phyloP scores from a whole-genome alignment of 495 filamentous ascomycete genomes.

The Usnea hakonensis region DNA sequence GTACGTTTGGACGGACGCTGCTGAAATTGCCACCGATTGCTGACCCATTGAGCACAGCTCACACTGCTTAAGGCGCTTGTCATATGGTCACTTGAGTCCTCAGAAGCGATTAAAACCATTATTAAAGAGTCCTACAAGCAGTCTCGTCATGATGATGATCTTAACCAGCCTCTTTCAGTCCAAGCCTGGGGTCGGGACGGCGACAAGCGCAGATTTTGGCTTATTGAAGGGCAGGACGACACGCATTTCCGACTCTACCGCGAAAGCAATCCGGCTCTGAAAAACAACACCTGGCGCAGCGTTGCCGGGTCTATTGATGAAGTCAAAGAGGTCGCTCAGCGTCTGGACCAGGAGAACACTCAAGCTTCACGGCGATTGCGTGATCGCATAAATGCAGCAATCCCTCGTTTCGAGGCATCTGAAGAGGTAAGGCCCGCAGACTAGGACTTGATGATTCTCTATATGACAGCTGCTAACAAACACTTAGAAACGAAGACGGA shows the following conservation, averaged over 20 bases:
- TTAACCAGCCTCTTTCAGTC: slow-evolving; percentile 86
- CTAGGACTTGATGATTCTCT: neutral
- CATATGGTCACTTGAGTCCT: slow-evolving; percentile 84
- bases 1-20: slow-evolving; percentile 48
- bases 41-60: slow-evolving; percentile 49
- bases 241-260: slow-evolving; percentile 91
- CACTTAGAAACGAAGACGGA: slow-evolving; percentile 73
- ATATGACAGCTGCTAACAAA: slow-evolving; percentile 28
- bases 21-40: slow-evolving; percentile 1
- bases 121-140: slow-evolving; percentile 89
- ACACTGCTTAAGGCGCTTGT: slow-evolving; percentile 73
- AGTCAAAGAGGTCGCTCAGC: slow-evolving; percentile 62
- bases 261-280: slow-evolving; percentile 76
- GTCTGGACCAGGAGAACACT: slow-evolving; percentile 68
- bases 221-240: slow-evolving; percentile 91
- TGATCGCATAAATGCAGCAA: slow-evolving; percentile 66
- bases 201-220: slow-evolving; percentile 83
- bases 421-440: slow-evolving; percentile 59
- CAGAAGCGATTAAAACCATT: slow-evolving; percentile 69
- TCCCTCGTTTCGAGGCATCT: slow-evolving; percentile 89
- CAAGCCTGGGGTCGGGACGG: slow-evolving; percentile 92
- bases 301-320: slow-evolving; percentile 88
- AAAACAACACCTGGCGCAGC: slow-evolving; percentile 81
- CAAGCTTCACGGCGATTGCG: slow-evolving; percentile 70
- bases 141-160: slow-evolving; percentile 78